Conservation (phyloP, 495 filamentous ascomycete genomes). For the Neurospora sp. region DNA sequence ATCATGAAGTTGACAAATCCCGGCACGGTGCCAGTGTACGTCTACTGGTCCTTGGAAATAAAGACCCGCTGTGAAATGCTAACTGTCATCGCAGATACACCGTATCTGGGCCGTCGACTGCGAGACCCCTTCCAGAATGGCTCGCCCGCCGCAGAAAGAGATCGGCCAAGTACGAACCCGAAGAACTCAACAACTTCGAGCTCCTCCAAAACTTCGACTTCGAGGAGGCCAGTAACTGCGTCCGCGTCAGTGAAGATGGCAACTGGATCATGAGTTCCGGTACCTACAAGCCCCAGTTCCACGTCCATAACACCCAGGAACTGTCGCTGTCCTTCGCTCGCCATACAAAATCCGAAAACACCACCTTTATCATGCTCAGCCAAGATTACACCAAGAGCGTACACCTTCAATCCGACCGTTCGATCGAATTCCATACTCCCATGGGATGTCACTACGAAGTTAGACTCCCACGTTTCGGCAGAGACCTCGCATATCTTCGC, state of each 20-base stretch:
- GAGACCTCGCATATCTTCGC: constrained; percentile 78
- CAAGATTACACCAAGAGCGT: constrained; percentile 91
- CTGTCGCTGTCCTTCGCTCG: constrained; percentile 85
- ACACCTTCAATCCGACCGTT: constrained; percentile 85
- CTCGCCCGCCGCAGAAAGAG: constrained; percentile 83
- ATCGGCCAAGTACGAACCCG: constrained; percentile 85
- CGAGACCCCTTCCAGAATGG: constrained; percentile 89
- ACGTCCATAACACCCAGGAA: constrained; percentile 88
- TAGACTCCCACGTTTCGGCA: constrained; percentile 81
- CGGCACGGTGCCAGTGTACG: constrained; percentile 74
- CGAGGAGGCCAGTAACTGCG: constrained; percentile 91
- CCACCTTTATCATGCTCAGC: constrained; percentile 85
- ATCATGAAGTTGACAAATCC: constrained; percentile 83
- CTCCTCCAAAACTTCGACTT: constrained; percentile 97
- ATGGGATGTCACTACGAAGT: constrained; percentile 79
- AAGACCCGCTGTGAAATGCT: not conserved
- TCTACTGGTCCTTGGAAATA: not conserved
- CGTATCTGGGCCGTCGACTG: constrained; percentile 83
- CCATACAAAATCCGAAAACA: constrained; percentile 88
- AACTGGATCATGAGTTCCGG: constrained; percentile 98
- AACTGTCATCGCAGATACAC: constrained; percentile 44
- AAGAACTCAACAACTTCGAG: constrained; percentile 89
- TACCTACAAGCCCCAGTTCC: constrained; percentile 91
- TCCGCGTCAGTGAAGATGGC: constrained; percentile 88
- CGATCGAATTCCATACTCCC: constrained; percentile 89